Percentiles rank a stretch among this genome's conserved stretches.
Evolutionary conservation across 768 basidiomycete genomes (phyloP).

Genomic region (Pleurotus salmoneostramineus): DNA sequence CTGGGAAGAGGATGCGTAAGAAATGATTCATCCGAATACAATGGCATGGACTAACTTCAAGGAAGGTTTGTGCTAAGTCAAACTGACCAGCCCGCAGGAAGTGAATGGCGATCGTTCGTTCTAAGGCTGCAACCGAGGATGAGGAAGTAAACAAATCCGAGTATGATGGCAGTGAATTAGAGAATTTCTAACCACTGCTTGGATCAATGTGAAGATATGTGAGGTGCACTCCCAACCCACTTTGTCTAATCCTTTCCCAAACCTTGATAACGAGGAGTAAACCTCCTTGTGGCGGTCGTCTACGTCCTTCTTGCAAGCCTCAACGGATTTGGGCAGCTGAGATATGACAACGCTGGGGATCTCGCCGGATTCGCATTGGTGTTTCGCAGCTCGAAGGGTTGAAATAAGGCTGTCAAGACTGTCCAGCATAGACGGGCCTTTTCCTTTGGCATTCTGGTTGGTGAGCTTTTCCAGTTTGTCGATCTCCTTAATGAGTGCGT

Average conservation of each 20-base stretch:
- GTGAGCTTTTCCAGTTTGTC: slow-evolving; percentile 70
- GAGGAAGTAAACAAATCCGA: slow-evolving; percentile 62
- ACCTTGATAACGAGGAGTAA: slow-evolving; percentile 67
- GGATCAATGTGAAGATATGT: neutral
- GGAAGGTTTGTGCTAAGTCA: slow-evolving; percentile 69
- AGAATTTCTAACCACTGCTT: slow-evolving; percentile 45
- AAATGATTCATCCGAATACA: slow-evolving; percentile 2
- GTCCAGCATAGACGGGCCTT: slow-evolving; percentile 47
- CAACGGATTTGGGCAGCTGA: slow-evolving; percentile 54
- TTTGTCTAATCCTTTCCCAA: slow-evolving; percentile 92
- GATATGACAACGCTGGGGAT: slow-evolving; percentile 45
- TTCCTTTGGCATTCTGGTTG: slow-evolving; percentile 42
- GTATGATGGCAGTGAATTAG: slow-evolving; percentile 59
- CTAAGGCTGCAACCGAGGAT: slow-evolving; percentile 55
- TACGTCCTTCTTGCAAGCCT: slow-evolving; percentile 75
- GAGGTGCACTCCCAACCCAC: slow-evolving; percentile 32
- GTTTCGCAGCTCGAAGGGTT: slow-evolving; percentile 53
- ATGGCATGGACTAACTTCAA: slow-evolving; percentile 45
- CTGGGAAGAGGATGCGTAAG: slow-evolving; percentile 27
- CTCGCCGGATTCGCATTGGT: slow-evolving; percentile 42
- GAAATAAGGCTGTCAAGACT: slow-evolving; percentile 64
- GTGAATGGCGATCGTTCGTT: slow-evolving; percentile 71
- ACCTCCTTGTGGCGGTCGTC: slow-evolving; percentile 89
- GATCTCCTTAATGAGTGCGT: slow-evolving; percentile 73
- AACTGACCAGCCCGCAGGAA: slow-evolving; percentile 82